Evolutionary conservation across 1,284 basidiomycete genomes (phyloP).

Genomic region (Cerioporus squamosus): DNA sequence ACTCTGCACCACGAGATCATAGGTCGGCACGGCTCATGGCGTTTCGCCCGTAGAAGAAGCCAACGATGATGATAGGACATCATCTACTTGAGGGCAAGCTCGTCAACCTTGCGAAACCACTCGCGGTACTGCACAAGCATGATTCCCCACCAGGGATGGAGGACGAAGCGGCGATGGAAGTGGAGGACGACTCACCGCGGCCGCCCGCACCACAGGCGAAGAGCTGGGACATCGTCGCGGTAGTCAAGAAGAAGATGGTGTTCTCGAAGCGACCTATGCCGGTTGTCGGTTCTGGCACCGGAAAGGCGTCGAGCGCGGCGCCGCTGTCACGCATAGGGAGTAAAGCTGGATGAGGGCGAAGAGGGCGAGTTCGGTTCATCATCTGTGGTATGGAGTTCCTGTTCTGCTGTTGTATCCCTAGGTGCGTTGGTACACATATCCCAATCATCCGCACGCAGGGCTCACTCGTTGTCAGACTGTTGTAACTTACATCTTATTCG

Average conservation of each 20-base stretch:
- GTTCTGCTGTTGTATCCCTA: no score
- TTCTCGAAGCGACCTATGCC: conserved; percentile 82
- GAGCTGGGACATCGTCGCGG: conserved; percentile 54
- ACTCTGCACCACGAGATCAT: not conserved
- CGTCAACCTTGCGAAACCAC: conserved; percentile 73
- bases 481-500: no score
- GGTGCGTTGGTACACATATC: no score
- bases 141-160: conserved; percentile 11
- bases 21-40: not conserved
- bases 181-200: conserved; percentile 36
- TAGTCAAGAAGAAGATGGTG: conserved; percentile 79
- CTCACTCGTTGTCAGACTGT: no score
- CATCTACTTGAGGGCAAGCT: conserved; percentile 91
- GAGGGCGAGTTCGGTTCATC: no score
- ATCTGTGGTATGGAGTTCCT: no score
- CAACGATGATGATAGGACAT: conserved; percentile 83
- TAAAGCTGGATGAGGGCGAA: conserved; percentile 6
- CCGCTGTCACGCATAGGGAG: conserved; percentile 19
- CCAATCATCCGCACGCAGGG: no score
- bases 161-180: conserved; percentile 18
- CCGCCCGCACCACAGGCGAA: not conserved
- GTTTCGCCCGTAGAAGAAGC: conserved; percentile 59
- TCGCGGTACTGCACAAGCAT: conserved; percentile 65
- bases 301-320: not conserved
- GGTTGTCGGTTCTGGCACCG: conserved; percentile 39